A percentile compares a stretch with the other conserved stretches of the same genome.
Evolutionary conservation across 1,139 yeast genomes (phyloP).

Genomic region (Debaryomycetaceae sp.): DNA sequence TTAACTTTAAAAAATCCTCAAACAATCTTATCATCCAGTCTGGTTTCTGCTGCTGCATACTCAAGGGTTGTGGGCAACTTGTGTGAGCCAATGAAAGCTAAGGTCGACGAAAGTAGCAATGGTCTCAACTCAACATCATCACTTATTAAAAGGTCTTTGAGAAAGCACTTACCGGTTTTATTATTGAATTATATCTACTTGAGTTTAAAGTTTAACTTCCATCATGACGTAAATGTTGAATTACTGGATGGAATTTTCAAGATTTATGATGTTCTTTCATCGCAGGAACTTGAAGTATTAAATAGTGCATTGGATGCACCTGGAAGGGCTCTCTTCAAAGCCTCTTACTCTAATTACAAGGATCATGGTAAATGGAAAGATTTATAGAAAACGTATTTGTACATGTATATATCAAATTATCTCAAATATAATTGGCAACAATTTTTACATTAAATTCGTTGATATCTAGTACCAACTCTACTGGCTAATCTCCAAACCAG

Average conservation of each 20-base stretch:
- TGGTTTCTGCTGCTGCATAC: constrained; percentile 39
- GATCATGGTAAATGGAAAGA: constrained; percentile 83
- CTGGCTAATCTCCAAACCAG: constrained; percentile 28
- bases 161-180: constrained; percentile 63
- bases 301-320: constrained; percentile 68
- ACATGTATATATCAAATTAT: constrained; percentile 5
- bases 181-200: constrained; percentile 52
- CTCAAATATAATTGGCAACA: not conserved
- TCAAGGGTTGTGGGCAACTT: constrained; percentile 62
- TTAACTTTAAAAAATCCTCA: constrained; percentile 26
- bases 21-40: constrained; percentile 9
- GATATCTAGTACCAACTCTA: constrained; percentile 26
- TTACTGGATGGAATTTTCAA: constrained; percentile 57
- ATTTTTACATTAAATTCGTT: not conserved
- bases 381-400: constrained; percentile 21
- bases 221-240: constrained; percentile 45
- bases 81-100: constrained; percentile 59
- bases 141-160: constrained; percentile 52
- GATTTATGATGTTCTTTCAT: constrained; percentile 68
- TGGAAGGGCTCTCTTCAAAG: constrained; percentile 65
- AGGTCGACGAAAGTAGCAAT: constrained; percentile 17
- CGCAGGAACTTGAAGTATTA: constrained; percentile 60
- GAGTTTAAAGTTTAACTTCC: constrained; percentile 50
- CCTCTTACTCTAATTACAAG: constrained; percentile 68
- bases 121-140: constrained; percentile 56